phyloP scores from a whole-genome alignment of 495 filamentous ascomycete genomes.

The Thozetella sp. region DNA sequence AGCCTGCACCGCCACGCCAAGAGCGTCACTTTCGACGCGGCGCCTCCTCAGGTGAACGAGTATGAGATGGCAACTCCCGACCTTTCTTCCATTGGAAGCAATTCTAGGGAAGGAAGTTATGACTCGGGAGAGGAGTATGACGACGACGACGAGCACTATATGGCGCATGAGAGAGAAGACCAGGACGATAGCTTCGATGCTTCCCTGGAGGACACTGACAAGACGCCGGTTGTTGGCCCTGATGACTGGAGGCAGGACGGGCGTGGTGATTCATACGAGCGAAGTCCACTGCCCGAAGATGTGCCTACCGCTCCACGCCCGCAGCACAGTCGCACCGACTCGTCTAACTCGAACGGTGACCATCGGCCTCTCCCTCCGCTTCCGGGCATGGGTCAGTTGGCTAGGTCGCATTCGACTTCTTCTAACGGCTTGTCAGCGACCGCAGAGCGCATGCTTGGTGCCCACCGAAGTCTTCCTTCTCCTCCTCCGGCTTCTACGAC shows the following conservation, averaged over 20 bases:
- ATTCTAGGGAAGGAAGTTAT: conserved; percentile 87
- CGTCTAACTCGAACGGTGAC: conserved; percentile 71
- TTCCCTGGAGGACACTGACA: conserved; percentile 91
- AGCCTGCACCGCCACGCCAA: conserved; percentile 81
- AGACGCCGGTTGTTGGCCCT: conserved; percentile 94
- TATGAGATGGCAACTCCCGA: conserved; percentile 98
- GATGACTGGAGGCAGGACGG: conserved; percentile 89
- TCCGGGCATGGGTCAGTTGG: conserved; percentile 47
- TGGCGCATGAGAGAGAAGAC: conserved; percentile 64
- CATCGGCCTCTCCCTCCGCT: conserved; percentile 77
- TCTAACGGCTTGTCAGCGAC: conserved; percentile 55
- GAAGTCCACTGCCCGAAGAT: conserved; percentile 61
- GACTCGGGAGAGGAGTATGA: conserved; percentile 77
- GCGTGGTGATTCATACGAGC: conserved; percentile 74
- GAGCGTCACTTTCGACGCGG: conserved; percentile 94
- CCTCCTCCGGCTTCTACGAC: conserved; percentile 66
- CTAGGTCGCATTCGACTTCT: conserved; percentile 35
- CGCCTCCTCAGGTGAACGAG: conserved; percentile 91
- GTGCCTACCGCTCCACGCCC: conserved; percentile 30
- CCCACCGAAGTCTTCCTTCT: conserved; percentile 64
- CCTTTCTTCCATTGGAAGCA: conserved; percentile 83
- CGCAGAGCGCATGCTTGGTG: conserved; percentile 62
- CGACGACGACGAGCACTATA: conserved; percentile 73
- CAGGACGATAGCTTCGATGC: conserved; percentile 92
- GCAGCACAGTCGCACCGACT: conserved; percentile 59